Conservation (phyloP, 345 rosid genomes). For the Brassica incana region DNA sequence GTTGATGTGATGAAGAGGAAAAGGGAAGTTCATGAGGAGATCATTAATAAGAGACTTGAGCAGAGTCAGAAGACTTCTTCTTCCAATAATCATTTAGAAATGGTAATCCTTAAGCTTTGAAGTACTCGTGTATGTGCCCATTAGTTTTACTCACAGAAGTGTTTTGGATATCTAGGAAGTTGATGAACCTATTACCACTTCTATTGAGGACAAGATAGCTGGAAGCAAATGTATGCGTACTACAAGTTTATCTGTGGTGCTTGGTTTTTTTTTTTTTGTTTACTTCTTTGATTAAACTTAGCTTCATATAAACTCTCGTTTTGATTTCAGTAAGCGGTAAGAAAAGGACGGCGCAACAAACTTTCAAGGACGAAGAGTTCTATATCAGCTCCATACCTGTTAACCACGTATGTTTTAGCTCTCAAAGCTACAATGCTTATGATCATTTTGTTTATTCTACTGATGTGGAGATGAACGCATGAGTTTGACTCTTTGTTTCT, state of each 20-base stretch:
- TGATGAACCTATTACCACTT: constrained; percentile 42
- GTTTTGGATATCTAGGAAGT: constrained; percentile 53
- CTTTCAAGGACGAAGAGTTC: constrained; percentile 83
- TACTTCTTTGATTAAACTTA: constrained; percentile 15
- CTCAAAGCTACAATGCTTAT: constrained; percentile 9
- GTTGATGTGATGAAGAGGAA: constrained; percentile 94
- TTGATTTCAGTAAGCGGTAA: constrained; percentile 47
- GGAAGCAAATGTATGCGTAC: constrained; percentile 50
- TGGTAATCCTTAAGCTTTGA: constrained; percentile 44
- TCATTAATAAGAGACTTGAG: constrained; percentile 68
- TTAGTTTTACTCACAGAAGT: constrained; percentile 16
- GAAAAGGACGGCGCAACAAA: constrained; percentile 71
- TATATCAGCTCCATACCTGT: constrained; percentile 83
- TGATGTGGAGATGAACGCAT: constrained; percentile 4
- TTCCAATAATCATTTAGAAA: constrained; percentile 50
- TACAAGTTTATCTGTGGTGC: neutral
- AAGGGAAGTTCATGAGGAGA: constrained; percentile 75
- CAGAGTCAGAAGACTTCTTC: constrained; percentile 42
- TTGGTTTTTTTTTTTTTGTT: neutral
- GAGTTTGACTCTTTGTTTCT: constrained; percentile 31
- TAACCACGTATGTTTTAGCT: constrained; percentile 61
- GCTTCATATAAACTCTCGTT: constrained; percentile 12
- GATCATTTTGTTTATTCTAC: constrained; percentile 3
- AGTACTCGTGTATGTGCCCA: neutral
- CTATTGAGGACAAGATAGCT: constrained; percentile 40